phyloP scores from a whole-genome alignment of 192 early-diverging fungal species.

The Backusella morwellensis region DNA sequence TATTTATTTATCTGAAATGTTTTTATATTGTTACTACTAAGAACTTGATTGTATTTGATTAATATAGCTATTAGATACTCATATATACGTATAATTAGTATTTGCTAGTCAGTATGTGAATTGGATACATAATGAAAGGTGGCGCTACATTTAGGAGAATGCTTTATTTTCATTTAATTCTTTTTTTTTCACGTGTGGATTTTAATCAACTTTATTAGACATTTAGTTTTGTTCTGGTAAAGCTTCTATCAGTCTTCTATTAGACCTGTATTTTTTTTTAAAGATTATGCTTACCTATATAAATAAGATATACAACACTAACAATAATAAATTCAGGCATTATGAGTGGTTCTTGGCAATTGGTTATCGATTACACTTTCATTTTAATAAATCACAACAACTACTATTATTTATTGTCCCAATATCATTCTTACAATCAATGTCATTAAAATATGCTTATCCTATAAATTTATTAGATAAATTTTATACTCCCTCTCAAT shows the following conservation, averaged over 20 bases:
- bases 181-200: neutral
- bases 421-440: neutral
- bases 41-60: neutral
- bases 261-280: neutral
- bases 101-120: neutral
- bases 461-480: neutral
- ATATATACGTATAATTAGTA: neutral
- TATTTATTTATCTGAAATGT: neutral
- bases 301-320: neutral
- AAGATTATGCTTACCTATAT: neutral
- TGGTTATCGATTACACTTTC: neutral
- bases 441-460: neutral
- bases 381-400: neutral
- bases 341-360: neutral
- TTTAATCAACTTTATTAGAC: neutral
- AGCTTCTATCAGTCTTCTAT: neutral
- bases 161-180: neutral
- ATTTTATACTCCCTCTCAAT: neutral
- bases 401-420: neutral
- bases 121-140: neutral
- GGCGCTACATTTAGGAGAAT: neutral
- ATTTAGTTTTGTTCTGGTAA: neutral
- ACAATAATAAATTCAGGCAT: neutral
- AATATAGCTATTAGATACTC: neutral
- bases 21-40: neutral